A percentile compares a stretch with the other conserved stretches of the same genome.
phyloP scores from a whole-genome alignment of 2,329 filamentous ascomycete species.

The Gliomastix tumulicola region DNA sequence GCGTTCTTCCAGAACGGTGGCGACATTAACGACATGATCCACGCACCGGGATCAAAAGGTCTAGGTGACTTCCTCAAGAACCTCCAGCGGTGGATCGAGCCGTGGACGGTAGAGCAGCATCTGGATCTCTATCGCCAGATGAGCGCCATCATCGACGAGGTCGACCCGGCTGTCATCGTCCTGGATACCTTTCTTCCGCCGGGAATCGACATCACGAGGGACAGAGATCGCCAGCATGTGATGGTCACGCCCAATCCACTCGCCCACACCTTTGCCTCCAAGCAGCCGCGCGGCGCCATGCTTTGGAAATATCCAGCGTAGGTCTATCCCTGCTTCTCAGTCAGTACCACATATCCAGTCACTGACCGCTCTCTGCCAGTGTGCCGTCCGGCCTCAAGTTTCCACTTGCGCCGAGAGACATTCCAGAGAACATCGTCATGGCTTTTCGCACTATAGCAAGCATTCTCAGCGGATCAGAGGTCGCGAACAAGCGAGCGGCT shows the following conservation, averaged over 20 bases:
- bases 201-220: constrained; percentile 11
- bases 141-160: constrained; percentile 14
- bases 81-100: constrained; percentile 12
- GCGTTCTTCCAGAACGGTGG: neutral
- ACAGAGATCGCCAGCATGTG: constrained; percentile 17
- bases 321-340: no score
- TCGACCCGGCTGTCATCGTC: constrained; percentile 21
- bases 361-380: no score
- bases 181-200: constrained; percentile 21
- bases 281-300: constrained; percentile 28
- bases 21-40: no score
- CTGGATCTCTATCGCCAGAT: constrained; percentile 15
- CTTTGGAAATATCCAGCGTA: constrained; percentile 32
- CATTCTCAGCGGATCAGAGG: no score
- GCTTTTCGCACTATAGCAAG: no score
- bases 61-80: constrained; percentile 6
- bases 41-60: constrained; percentile 10
- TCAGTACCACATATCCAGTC: no score
- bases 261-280: constrained; percentile 25
- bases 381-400: no score
- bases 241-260: constrained; percentile 35
- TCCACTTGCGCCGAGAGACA: no score
- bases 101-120: constrained; percentile 21
- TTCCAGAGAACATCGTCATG: no score
- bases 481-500: no score